Evolutionary conservation across 2,329 filamentous ascomycete species (phyloP), one percentile per base, ranked within the genome.

Genomic region (Gaeumannomyces tritici): DNA sequence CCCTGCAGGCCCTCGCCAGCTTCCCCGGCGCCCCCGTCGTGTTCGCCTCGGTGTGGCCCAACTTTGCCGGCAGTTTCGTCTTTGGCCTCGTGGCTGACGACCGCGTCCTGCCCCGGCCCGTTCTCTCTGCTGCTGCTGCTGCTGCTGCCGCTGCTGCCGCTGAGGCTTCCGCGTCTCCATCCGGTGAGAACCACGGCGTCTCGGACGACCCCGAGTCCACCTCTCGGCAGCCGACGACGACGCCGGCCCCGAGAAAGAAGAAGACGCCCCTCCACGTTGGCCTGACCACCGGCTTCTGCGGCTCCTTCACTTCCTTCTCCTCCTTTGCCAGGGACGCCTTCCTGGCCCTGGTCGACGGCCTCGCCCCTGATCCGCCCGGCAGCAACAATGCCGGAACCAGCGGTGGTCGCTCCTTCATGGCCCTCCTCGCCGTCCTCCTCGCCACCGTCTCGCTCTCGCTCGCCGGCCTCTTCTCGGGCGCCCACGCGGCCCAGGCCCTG

Each of bases 11-110:
- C 58, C 76, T 97, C 61, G 95, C 91, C 0, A 84, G 81, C 62
- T 97, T 96, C 72, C 86, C 89, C 1, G 89, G 88, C 27, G 85
- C 89, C 0, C 91, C 92, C 0, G 78, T 95, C 27, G 78, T 85
- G 6, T 93, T 90, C 62, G 83, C 85, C 60, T 87, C 89, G 2
- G 75, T 96, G 27, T 98, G 93, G 93, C 88, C 92, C 64, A 97
- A 98, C 70, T 88, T 96, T 58, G 85, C 80, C 1, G 93, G 93
- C 1, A 89, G 89, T 62, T 71, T 96, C 0, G 67, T 96, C 63
- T 89, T 98, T 84, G 93, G 95, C 2, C 96, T 96, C 70, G 80
- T 97, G 2, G 65, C 63, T n/a, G 64, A 64, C 35, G 64, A 67
- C 57, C 61, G 63, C 24, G 62, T 62, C 60, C 62, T 68, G 2